Percentiles rank a stretch among this genome's conserved stretches.
phyloP scores from a whole-genome alignment of 2,329 filamentous ascomycete species.

The Aspergillus phoenicis region DNA sequence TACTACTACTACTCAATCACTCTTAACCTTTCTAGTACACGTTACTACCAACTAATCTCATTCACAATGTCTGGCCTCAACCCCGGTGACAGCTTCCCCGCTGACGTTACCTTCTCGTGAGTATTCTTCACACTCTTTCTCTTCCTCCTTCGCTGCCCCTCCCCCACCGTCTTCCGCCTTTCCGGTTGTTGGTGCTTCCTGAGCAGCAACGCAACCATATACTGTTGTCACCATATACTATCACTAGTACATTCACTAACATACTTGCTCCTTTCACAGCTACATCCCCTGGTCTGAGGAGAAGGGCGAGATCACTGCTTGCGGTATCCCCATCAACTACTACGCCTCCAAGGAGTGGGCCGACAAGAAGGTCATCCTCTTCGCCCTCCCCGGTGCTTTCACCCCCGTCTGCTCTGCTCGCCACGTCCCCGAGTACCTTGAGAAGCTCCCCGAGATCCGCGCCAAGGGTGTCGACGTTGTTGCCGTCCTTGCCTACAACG shows the following conservation, averaged over 20 bases:
- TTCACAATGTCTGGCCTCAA: constrained; percentile 68
- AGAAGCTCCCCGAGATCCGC: constrained; percentile 70
- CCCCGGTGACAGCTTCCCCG: constrained; percentile 80
- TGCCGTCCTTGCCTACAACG: constrained; percentile 80
- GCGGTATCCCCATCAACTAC: constrained; percentile 76
- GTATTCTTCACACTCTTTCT: constrained; percentile 27
- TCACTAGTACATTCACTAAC: constrained; percentile 11
- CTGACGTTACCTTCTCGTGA: constrained; percentile 74
- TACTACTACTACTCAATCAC: constrained; percentile 11
- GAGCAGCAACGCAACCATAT: neutral
- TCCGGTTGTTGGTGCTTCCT: neutral
- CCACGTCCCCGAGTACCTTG: constrained; percentile 80
- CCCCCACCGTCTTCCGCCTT: neutral
- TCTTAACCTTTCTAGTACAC: constrained; percentile 4
- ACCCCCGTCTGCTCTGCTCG: constrained; percentile 81
- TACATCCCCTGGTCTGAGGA: constrained; percentile 79
- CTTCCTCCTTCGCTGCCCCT: constrained; percentile 1
- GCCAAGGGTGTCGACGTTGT: constrained; percentile 81
- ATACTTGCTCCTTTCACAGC: constrained; percentile 39
- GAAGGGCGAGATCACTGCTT: constrained; percentile 68
- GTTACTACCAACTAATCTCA: constrained; percentile 15
- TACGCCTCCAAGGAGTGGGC: constrained; percentile 76
- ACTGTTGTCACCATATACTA: neutral
- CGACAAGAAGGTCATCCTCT: constrained; percentile 71
- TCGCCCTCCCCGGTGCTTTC: constrained; percentile 75